Evolutionary conservation across 2,329 filamentous ascomycete species (phyloP), one percentile per base, ranked within the genome.

Genomic region (Hypocrella siamensis): DNA sequence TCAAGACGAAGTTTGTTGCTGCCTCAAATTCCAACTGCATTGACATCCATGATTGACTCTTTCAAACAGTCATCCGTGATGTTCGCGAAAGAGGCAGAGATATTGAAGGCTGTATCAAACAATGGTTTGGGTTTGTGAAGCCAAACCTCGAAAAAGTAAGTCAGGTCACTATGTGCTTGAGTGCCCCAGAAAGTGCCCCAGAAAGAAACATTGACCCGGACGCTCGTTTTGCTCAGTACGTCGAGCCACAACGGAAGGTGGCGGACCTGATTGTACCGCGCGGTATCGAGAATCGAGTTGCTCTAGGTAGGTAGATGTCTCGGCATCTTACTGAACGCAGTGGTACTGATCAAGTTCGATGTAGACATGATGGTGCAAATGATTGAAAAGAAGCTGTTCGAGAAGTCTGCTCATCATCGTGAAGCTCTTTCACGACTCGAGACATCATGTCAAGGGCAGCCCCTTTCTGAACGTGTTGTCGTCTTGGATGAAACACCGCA

Each of bases 101-200:
- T 47, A 80, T 96, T 35, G 81, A 94, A 49, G 90, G 90, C 26
- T 88, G 86, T 47, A 86, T 98, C 53, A 96, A 96, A 56, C 90
- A 98, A 53, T 98, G 90, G 90, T 94, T 96, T 52, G 63, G 61
- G 9, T 98, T 81, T 50, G 90, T 98, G 27, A 98, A 98, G 56
- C 90, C 90, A 3, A 96, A 96, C 48, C 96, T 92, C 46, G 80
- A 88, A 53, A 83, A 79, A 56, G 68, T 67, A 28, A 11, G 18
- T 26, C 8, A 14, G 17, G n/a, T n/a, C 11, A 22, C 2, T 26
- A 5, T n/a, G n/a, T n/a, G n/a, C n/a, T n/a, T n/a, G n/a, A n/a
- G n/a, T n/a, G n/a, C n/a, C n/a, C n/a, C n/a, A n/a, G n/a, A n/a
- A 6, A n/a, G 6, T 18, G 6, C 15, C 17, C 26, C 16, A 19